Evolutionary conservation across 176 grass and related monocot species (phyloP).

Genomic region (Oryza rufipogon): DNA sequence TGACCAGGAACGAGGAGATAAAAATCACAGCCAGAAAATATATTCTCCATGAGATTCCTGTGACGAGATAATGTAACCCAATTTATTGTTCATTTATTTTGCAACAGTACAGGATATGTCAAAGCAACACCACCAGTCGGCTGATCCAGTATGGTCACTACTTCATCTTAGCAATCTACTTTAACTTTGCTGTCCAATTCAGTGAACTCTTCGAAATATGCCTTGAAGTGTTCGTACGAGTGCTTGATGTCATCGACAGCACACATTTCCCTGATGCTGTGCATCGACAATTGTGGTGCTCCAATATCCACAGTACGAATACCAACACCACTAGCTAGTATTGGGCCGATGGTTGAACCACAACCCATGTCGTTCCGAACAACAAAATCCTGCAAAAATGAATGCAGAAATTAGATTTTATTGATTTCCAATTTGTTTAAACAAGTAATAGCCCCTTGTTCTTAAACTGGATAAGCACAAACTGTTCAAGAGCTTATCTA

Average conservation of each 20-base stretch:
- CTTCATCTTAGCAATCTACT: constrained; percentile 56
- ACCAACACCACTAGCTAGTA: constrained; percentile 87
- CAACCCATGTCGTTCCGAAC: constrained; percentile 91
- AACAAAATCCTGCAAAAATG: constrained; percentile 85
- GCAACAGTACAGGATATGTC: neutral
- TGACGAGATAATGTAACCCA: neutral
- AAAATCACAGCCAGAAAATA: neutral
- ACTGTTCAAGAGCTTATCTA: constrained; percentile 5
- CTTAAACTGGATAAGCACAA: neutral
- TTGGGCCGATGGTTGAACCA: constrained; percentile 95
- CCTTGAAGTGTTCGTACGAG: constrained; percentile 90
- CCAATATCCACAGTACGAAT: constrained; percentile 91
- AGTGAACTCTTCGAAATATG: constrained; percentile 87
- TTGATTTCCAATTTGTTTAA: neutral
- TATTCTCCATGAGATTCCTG: neutral
- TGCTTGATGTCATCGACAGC: constrained; percentile 73
- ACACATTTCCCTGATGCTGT: constrained; percentile 98
- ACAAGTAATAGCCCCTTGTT: no score
- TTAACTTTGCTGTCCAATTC: constrained; percentile 73
- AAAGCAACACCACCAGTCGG: neutral
- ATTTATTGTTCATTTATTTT: constrained; percentile 16
- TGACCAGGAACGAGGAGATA: no score
- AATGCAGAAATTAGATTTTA: constrained; percentile 1
- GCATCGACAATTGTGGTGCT: constrained; percentile 89
- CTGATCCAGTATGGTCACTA: constrained; percentile 6